Conservation (phyloP, 2,329 filamentous ascomycete genomes). For the Taxawa tesnikishii region DNA sequence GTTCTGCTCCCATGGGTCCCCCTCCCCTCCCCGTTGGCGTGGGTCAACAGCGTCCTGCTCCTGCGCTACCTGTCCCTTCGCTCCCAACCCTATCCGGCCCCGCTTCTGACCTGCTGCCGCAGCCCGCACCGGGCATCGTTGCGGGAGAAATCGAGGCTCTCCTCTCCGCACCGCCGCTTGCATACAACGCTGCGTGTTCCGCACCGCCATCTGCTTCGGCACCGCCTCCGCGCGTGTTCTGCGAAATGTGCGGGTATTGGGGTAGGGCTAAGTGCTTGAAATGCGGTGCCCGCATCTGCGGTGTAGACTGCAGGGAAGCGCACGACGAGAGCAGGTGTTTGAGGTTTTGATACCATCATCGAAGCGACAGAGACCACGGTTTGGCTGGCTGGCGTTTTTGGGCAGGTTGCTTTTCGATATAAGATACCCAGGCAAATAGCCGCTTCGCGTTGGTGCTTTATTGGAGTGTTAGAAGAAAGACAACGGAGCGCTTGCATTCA, state of each 20-base stretch:
- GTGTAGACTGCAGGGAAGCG: conserved; percentile 58
- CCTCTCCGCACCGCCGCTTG: conserved; percentile 51
- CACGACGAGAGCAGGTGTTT: conserved; percentile 63
- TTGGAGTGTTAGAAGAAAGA: too few relatives aligned
- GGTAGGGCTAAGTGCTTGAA: conserved; percentile 63
- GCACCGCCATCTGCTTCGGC: conserved; percentile 24
- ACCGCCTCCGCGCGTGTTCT: conserved; percentile 52
- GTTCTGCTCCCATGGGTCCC: conserved; percentile 1
- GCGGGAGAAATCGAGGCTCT: conserved; percentile 48
- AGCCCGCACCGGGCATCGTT: conserved; percentile 14
- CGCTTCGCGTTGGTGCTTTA: too few relatives aligned
- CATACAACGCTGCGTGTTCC: conserved; percentile 50
- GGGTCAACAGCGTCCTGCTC: too few relatives aligned
- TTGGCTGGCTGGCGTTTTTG: too few relatives aligned
- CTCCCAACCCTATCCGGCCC: conserved; percentile 5
- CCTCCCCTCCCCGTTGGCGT: conserved; percentile 1
- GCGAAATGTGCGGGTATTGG: conserved; percentile 75
- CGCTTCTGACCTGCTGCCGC: conserved; percentile 11
- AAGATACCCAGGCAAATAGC: too few relatives aligned
- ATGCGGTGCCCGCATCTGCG: conserved; percentile 68
- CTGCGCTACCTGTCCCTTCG: not conserved
- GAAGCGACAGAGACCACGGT: too few relatives aligned
- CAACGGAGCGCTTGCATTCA: too few relatives aligned
- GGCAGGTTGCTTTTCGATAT: too few relatives aligned
- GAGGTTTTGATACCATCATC: conserved; percentile 33